A percentile compares a stretch with the other conserved stretches of the same genome.
Evolutionary conservation across 1,284 basidiomycete genomes (phyloP).

Genomic region (Cutaneotrichosporon cyanovorans): DNA sequence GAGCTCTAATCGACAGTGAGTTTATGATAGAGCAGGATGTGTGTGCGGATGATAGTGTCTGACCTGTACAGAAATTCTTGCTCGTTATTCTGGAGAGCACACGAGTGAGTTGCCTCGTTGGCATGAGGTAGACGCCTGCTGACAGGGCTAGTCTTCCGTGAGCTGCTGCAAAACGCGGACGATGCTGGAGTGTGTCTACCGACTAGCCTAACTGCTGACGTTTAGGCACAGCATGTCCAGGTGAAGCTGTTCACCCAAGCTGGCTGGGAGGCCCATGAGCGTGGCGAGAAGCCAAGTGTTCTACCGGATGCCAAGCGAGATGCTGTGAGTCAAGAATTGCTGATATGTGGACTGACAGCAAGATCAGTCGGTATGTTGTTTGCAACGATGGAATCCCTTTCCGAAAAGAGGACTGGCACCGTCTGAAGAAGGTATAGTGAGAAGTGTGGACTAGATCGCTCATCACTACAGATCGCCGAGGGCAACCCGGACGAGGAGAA

Average conservation of each 20-base stretch:
- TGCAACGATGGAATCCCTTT: conserved; percentile 81
- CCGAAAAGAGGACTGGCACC: conserved; percentile 69
- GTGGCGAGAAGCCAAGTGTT: conserved; percentile 18
- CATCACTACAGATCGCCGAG: conserved; percentile 41
- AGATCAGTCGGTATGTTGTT: conserved; percentile 53
- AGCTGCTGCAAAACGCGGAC: conserved; percentile 90
- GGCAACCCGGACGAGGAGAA: conserved; percentile 52
- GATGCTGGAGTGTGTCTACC: conserved; percentile 57
- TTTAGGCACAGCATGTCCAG: conserved; percentile 62
- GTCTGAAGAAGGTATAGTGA: conserved; percentile 59
- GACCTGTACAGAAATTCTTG: conserved; percentile 57
- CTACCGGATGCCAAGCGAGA: conserved; percentile 58
- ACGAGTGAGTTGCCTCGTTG: conserved; percentile 51
- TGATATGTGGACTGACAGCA: conserved; percentile 3
- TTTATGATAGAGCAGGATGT: too few species aligned
- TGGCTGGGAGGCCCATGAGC: conserved; percentile 50
- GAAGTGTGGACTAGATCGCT: not conserved
- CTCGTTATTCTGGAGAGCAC: conserved; percentile 88
- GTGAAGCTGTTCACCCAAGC: conserved; percentile 68
- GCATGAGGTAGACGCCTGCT: too few species aligned
- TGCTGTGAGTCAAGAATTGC: conserved; percentile 36
- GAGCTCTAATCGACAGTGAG: conserved; percentile 78
- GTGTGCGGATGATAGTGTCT: too few species aligned
- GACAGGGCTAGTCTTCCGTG: conserved; percentile 63
- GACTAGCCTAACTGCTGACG: conserved; percentile 4